Conservation (phyloP, 1,284 basidiomycete genomes). For the Coniferiporia sulphurascens region DNA sequence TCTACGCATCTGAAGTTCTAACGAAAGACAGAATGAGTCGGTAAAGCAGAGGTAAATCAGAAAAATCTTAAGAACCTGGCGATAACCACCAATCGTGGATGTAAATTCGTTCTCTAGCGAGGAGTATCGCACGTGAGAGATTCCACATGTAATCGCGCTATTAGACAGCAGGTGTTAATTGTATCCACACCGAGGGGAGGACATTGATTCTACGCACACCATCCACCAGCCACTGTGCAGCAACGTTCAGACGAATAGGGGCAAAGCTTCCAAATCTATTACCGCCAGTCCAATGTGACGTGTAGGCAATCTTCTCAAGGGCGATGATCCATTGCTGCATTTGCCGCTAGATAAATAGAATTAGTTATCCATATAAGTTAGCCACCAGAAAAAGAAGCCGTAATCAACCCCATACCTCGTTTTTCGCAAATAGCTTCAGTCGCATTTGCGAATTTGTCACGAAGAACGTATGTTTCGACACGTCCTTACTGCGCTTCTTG, state of each 20-base stretch:
- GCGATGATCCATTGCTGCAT: slow-evolving; percentile 98
- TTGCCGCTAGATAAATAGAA: slow-evolving; percentile 57
- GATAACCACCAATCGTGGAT: slow-evolving; percentile 97
- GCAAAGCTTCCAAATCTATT: slow-evolving; percentile 95
- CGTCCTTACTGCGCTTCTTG: slow-evolving; percentile 45
- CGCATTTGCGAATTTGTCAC: slow-evolving; percentile 88
- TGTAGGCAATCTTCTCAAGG: slow-evolving; percentile 77
- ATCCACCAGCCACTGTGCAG: slow-evolving; percentile 98
- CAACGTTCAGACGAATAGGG: slow-evolving; percentile 89
- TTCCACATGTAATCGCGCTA: slow-evolving; percentile 98
- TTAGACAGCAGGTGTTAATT: slow-evolving; percentile 6
- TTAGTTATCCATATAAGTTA: background rate
- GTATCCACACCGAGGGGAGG: slow-evolving; percentile 1
- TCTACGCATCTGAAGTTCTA: slow-evolving; percentile 81
- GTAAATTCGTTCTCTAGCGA: slow-evolving; percentile 87
- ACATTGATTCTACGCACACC: slow-evolving; percentile 53
- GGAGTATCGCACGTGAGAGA: slow-evolving; percentile 86
- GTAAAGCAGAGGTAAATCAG: slow-evolving; percentile 4
- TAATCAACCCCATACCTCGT: slow-evolving; percentile 50
- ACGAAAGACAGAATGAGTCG: slow-evolving; percentile 23
- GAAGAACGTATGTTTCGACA: slow-evolving; percentile 92
- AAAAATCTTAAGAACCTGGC: slow-evolving; percentile 47
- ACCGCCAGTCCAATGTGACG: slow-evolving; percentile 74
- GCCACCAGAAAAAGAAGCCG: background rate
- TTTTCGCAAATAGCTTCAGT: slow-evolving; percentile 85